These are phyloP conservation scores for Rhododendron vialii DNA, from an alignment of 148 eudicot species.

Conservation along the genomic window DNA sequence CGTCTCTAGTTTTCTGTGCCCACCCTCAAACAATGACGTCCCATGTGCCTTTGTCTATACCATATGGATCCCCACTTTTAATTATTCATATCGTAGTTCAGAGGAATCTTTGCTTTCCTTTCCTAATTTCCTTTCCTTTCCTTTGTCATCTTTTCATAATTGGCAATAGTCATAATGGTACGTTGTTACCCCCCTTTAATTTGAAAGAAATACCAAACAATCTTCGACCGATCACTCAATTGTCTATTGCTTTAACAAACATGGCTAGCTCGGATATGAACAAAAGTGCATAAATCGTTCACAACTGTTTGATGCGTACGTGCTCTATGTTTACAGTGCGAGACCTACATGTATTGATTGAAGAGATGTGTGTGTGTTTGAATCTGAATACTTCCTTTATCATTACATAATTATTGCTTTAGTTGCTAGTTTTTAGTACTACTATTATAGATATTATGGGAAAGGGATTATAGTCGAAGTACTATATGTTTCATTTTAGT, in stretches of 20 bases:
- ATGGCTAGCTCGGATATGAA: too few species aligned
- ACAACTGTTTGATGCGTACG: too few species aligned
- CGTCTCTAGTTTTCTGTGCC: background rate
- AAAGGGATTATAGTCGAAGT: too few species aligned
- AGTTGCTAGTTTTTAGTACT: background rate
- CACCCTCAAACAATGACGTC: background rate
- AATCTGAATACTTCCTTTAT: too few species aligned
- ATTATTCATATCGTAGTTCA: too few species aligned
- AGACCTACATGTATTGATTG: too few species aligned
- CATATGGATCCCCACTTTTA: background rate
- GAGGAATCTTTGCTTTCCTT: background rate
- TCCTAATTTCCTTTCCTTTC: background rate
- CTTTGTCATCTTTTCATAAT: background rate
- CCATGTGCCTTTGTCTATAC: background rate
- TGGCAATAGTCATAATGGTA: background rate
- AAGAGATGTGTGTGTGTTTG: too few species aligned
- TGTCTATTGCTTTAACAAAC: background rate
- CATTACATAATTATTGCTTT: background rate
- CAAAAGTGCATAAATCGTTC: too few species aligned
- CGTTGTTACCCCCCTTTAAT: background rate
- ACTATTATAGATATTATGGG: background rate
- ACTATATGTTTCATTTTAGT: background rate
- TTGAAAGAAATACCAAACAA: background rate
- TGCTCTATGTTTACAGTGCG: too few species aligned
- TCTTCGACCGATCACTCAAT: background rate